Base-by-base conservation (phyloP, 768 basidiomycete genomes). In the Trametes coccinea region DNA sequence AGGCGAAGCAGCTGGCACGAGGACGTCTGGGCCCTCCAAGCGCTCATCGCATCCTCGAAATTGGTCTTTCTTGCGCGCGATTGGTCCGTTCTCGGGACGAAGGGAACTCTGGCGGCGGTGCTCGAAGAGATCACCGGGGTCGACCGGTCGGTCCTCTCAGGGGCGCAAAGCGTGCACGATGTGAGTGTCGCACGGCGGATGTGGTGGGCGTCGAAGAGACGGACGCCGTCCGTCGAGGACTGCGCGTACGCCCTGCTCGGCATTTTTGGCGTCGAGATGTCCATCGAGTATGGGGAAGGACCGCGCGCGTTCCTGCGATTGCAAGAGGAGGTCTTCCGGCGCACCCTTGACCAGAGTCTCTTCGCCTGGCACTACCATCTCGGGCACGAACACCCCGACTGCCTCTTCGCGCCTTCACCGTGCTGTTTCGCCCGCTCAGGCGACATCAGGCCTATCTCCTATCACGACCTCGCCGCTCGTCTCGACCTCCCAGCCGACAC, bases 151-250 rank as follows among this genome's bases (percentile, higher is more conserved):
- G 29, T 58, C 29, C 48, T 58, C 14, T 34, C 9, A 45, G 45
- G 34, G 5, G 48, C 43, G 29, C 34, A 43, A 17, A 5, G 29
- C 37, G 39, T 43, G 5, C 29, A 14, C 33, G 47, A 49, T 13
- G 46, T 37, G 22, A 58, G 56, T 39, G 47, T 58, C 5, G 56
- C 56, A 22, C 22, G 46, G 47, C 56, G 56, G 16, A 54, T 61
- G 52, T 44, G 44, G 46, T 61, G 59, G 59, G 59, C 59, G 31
- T 51, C 59, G 10, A 52, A 30, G 9, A 44, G 59, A 6, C 33
- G n/a, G 2, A 3, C 33, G 29, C 7, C 44, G 5, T 4, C 9
- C 4, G 45, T 22, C 5, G 59, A 61, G 39, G 59, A 61, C 29
- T 22, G 29, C 6, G 52, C 53, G n/a, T 48, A 54, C n/a, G 46